Evolutionary conservation across 1,284 basidiomycete genomes (phyloP).

Genomic region (Ceratorhiza oryzae-sativae): DNA sequence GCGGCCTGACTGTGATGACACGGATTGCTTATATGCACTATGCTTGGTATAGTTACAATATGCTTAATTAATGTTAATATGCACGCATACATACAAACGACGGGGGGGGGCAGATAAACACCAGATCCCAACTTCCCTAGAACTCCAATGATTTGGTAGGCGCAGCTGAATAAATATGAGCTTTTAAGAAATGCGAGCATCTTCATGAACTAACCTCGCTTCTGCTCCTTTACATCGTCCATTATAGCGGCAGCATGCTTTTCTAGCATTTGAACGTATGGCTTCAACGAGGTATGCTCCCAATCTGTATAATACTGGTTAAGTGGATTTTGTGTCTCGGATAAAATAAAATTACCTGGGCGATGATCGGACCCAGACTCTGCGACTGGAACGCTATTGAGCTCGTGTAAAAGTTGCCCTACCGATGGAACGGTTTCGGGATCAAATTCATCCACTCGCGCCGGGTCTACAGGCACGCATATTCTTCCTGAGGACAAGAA

Average conservation of each 20-base stretch:
- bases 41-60: conserved; percentile 27
- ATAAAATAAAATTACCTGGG: conserved; percentile 54
- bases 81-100: not conserved
- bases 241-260: conserved; percentile 64
- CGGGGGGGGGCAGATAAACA: not conserved
- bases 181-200: no score
- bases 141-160: conserved; percentile 28
- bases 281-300: conserved; percentile 79
- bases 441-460: conserved; percentile 81
- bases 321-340: not conserved
- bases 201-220: conserved; percentile 44
- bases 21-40: conserved; percentile 17
- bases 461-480: conserved; percentile 91
- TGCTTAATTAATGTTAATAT: conserved; percentile 24
- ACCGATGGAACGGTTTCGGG: conserved; percentile 89
- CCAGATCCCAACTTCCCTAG: not conserved
- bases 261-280: conserved; percentile 91
- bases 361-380: conserved; percentile 56
- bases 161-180: not conserved
- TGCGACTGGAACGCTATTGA: conserved; percentile 59
- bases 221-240: conserved; percentile 49
- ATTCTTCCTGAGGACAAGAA: conserved; percentile 70
- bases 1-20: not conserved
- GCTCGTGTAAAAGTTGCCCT: conserved; percentile 78
- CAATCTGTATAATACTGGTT: conserved; percentile 57